Percentiles rank a stretch among this genome's conserved stretches.
phyloP scores from a whole-genome alignment of 2,329 filamentous ascomycete species.

The Stagonosporopsis rhizophila region DNA sequence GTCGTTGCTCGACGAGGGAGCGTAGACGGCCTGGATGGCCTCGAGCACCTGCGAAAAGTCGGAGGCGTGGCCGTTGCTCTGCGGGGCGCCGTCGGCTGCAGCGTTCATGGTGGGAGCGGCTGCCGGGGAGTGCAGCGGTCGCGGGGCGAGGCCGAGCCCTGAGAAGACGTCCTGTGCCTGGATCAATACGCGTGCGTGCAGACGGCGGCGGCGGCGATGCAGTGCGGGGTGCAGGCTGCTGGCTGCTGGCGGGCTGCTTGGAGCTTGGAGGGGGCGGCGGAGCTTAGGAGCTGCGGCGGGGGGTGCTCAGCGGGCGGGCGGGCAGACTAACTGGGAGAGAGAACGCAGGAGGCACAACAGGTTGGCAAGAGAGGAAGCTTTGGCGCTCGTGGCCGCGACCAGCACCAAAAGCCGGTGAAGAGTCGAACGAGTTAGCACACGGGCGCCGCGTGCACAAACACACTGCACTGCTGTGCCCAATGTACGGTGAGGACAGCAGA shows the following conservation, averaged over 20 bases:
- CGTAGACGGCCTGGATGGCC: constrained; percentile 88
- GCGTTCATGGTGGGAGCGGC: constrained; percentile 43
- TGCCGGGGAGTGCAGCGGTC: constrained; percentile 12
- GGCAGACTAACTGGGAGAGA: constrained; percentile 15
- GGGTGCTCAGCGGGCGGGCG: background rate
- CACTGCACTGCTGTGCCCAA: constrained; percentile 15
- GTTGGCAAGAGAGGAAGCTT: constrained; percentile 16
- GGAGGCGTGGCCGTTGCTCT: constrained; percentile 29
- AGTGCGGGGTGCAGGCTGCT: constrained; percentile 4
- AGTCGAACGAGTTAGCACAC: constrained; percentile 18
- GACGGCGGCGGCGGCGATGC: background rate
- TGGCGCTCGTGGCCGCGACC: constrained; percentile 16
- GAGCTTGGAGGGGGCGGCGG: no score
- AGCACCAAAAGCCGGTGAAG: constrained; percentile 15
- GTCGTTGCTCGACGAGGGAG: constrained; percentile 79
- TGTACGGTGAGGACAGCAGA: constrained; percentile 10
- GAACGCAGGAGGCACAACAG: constrained; percentile 4
- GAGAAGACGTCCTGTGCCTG: constrained; percentile 11
- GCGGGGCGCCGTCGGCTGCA: constrained; percentile 38
- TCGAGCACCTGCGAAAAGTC: constrained; percentile 74
- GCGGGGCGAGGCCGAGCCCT: constrained; percentile 16
- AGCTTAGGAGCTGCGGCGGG: background rate
- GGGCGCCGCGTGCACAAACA: constrained; percentile 14
- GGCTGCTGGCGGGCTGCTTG: background rate
- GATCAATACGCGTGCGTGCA: constrained; percentile 8